phyloP scores from a whole-genome alignment of 495 filamentous ascomycete species.

The Daldinia grandis region DNA sequence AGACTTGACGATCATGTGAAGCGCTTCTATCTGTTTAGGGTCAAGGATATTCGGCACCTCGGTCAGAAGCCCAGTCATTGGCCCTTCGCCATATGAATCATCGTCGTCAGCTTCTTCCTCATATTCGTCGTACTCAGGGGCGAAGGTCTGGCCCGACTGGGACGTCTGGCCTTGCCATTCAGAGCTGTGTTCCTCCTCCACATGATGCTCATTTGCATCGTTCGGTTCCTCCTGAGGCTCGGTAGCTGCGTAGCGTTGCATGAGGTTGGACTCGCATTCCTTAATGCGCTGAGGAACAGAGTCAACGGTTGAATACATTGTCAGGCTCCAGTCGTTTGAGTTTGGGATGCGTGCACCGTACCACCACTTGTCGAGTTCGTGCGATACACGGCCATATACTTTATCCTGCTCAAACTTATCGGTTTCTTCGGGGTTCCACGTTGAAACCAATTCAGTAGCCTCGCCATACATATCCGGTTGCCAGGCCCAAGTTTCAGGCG shows the following conservation, averaged over 20 bases:
- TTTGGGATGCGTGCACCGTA: conserved; percentile 61
- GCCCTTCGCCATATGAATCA: conserved; percentile 80
- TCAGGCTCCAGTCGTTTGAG: conserved; percentile 60
- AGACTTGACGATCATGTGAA: conserved; percentile 93
- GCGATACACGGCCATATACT: conserved; percentile 62
- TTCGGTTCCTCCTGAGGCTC: conserved; percentile 51
- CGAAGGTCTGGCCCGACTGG: conserved; percentile 50
- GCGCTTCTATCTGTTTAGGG: conserved; percentile 89
- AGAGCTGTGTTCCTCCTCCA: conserved; percentile 57
- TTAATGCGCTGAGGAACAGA: conserved; percentile 59
- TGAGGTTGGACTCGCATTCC: conserved; percentile 57
- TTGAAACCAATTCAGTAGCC: conserved; percentile 46
- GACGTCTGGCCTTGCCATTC: conserved; percentile 61
- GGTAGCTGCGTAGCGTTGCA: conserved; percentile 57
- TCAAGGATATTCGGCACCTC: conserved; percentile 94
- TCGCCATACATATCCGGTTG: conserved; percentile 47
- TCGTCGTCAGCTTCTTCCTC: conserved; percentile 85
- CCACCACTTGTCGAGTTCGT: conserved; percentile 67
- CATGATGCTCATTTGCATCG: conserved; percentile 49
- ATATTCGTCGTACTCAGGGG: conserved; percentile 60
- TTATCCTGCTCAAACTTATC: conserved; percentile 62
- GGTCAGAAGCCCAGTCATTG: conserved; percentile 84
- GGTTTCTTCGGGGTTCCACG: conserved; percentile 55
- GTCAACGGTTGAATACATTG: conserved; percentile 60
- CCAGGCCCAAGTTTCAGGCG: conserved; percentile 41